Conservation (phyloP, 1,284 basidiomycete species). For the Ceratobasidium sp. region DNA sequence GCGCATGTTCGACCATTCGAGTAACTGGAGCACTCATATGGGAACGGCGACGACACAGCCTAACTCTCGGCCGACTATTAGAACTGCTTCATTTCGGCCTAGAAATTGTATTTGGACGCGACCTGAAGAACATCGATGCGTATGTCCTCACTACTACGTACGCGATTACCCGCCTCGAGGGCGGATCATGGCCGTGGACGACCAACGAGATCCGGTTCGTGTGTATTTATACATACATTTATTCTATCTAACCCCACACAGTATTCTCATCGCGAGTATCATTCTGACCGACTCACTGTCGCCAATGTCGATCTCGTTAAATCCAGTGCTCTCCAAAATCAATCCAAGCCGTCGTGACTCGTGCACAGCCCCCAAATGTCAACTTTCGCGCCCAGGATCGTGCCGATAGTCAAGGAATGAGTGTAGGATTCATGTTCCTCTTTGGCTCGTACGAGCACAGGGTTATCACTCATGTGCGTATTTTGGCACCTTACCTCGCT, state of each 20-base stretch:
- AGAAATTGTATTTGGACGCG: slow-evolving; percentile 51
- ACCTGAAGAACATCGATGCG: slow-evolving; percentile 48
- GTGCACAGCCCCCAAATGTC: slow-evolving; percentile 44
- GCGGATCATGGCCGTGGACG: slow-evolving; percentile 67
- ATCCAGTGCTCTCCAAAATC: slow-evolving; percentile 64
- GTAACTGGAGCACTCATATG: too few relatives aligned
- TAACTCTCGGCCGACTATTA: slow-evolving; percentile 54
- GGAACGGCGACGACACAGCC: too few relatives aligned
- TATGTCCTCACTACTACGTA: slow-evolving; percentile 70
- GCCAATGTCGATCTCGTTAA: slow-evolving; percentile 72
- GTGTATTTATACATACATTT: not conserved
- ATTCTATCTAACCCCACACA: slow-evolving; percentile 46
- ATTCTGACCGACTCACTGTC: slow-evolving; percentile 63
- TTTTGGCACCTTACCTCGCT: slow-evolving; percentile 20
- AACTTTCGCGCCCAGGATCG: slow-evolving; percentile 67
- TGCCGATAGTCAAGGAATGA: slow-evolving; percentile 61
- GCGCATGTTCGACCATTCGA: too few relatives aligned
- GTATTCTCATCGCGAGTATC: slow-evolving; percentile 69
- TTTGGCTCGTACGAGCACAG: slow-evolving; percentile 72
- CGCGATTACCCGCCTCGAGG: slow-evolving; percentile 59
- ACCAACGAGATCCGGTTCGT: slow-evolving; percentile 68
- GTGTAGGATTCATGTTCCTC: slow-evolving; percentile 70
- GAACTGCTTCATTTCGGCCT: slow-evolving; percentile 61
- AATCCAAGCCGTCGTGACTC: slow-evolving; percentile 57
- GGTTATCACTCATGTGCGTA: too few relatives aligned